Evolutionary conservation across 305 asterid species (phyloP), one percentile per base, ranked within the genome.

Genomic region (Solanum aculeatissimum): DNA sequence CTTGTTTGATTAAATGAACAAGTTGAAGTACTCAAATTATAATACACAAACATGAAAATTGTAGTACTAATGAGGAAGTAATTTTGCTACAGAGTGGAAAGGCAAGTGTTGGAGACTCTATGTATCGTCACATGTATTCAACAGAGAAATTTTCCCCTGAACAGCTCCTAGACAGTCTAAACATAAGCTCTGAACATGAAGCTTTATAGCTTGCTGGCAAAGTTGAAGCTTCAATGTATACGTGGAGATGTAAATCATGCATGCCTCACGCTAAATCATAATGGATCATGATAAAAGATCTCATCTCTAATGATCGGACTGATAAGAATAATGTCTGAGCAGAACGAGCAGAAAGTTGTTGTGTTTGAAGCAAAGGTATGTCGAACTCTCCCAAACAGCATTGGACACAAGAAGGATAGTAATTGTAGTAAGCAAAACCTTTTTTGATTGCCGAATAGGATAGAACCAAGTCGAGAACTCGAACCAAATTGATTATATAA

Each of bases 331-430:
- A 89, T 47, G 80, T 91, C 43, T 72, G 95, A 47, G 96, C 99
- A 40, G 94, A 90, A 57, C 83, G 98, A 84, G 98, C 97, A 2
- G 97, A 92, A 65, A 91, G 83, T 69, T 97, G 90, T 92, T 88
- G 83, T 93, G 93, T 85, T 88, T 95, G 93, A 97, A 95, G 92
- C 97, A 91, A 77, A 88, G 97, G 85, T 94, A 89, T 83, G 98
- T 97, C 13, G 94, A 92, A 86, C 98, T 97, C 83, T 88, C 98
- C 38, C 99, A 95, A 58, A 95, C 98, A 63, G 91, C 98, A 9
- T 80, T 97, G 83, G 99, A 97, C 84, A 86, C 96, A 1, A 91
- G 97, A 90, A 32, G 86, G 71, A 66, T 84, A 58, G 83, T 70
- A 53, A 68, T 47, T 54, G 47, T 65, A 77, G 65, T 77, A 51